Conservation (phyloP, 2,329 filamentous ascomycete species). For the Xylogone sp. region DNA sequence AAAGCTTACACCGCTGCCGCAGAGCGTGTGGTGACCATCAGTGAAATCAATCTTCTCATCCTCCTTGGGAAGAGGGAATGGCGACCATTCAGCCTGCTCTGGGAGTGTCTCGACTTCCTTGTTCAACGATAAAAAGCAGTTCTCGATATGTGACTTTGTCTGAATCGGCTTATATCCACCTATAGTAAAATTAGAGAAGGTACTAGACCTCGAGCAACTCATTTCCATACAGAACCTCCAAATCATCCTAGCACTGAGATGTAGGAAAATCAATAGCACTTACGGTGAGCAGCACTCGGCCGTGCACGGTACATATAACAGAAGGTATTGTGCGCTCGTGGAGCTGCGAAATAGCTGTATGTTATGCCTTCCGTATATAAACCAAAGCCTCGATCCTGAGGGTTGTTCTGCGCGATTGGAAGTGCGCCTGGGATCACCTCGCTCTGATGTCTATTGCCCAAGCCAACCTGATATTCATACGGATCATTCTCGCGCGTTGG, state of each 20-base stretch:
- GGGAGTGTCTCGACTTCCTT: constrained; percentile 39
- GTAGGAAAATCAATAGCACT: constrained; percentile 17
- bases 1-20: constrained; percentile 35
- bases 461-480: constrained; percentile 52
- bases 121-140: constrained; percentile 52
- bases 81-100: constrained; percentile 41
- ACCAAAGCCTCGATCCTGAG: constrained; percentile 37
- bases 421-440: constrained; percentile 39
- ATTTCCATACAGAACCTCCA: neutral
- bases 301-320: constrained; percentile 41
- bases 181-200: constrained; percentile 27
- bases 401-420: constrained; percentile 37
- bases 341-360: constrained; percentile 38
- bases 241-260: too few relatives aligned
- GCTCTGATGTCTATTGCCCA: constrained; percentile 43
- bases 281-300: constrained; percentile 37
- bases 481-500: constrained; percentile 48
- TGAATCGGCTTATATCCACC: constrained; percentile 42
- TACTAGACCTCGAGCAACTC: neutral
- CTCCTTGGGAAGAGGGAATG: constrained; percentile 10
- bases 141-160: constrained; percentile 66
- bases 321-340: constrained; percentile 36
- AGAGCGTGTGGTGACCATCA: constrained; percentile 44
- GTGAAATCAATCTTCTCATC: constrained; percentile 47
- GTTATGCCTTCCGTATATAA: constrained; percentile 43